A percentile compares a stretch with the other conserved stretches of the same genome.
Evolutionary conservation across 345 rosid species (phyloP).

Genomic region (rapeseed (Brassica napus)): DNA sequence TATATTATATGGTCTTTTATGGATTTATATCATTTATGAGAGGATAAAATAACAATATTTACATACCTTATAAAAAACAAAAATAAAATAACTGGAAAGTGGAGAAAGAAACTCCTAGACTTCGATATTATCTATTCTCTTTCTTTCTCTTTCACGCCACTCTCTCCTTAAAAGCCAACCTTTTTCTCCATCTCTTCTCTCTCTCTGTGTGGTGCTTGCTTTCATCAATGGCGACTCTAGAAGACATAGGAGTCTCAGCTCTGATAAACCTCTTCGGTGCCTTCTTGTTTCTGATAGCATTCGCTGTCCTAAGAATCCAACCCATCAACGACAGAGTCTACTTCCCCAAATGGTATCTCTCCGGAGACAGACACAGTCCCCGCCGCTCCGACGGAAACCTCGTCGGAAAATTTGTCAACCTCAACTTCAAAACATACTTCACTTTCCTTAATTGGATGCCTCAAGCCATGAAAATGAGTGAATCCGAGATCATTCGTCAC

Average conservation of each 20-base stretch:
- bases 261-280: conserved; percentile 70
- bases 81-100: not conserved
- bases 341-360: conserved; percentile 84
- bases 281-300: conserved; percentile 78
- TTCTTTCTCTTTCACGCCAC: conserved; percentile 20
- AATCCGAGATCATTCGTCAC: conserved; percentile 71
- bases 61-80: not conserved
- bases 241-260: conserved; percentile 88
- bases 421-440: conserved; percentile 68
- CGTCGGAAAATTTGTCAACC: conserved; percentile 80
- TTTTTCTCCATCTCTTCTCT: not conserved
- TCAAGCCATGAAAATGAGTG: conserved; percentile 86
- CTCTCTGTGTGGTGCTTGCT: not conserved
- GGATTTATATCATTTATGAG: not conserved
- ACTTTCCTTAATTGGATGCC: conserved; percentile 99
- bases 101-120: conserved; percentile 2
- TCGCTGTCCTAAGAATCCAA: conserved; percentile 83
- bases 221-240: conserved; percentile 74
- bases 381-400: conserved; percentile 53
- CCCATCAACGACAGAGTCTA: conserved; percentile 94
- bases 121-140: not conserved
- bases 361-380: conserved; percentile 70
- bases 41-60: not conserved
- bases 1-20: not conserved
- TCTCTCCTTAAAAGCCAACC: not conserved